phyloP scores from a whole-genome alignment of 129 eudicot species.

The Flaveria trinervia region DNA sequence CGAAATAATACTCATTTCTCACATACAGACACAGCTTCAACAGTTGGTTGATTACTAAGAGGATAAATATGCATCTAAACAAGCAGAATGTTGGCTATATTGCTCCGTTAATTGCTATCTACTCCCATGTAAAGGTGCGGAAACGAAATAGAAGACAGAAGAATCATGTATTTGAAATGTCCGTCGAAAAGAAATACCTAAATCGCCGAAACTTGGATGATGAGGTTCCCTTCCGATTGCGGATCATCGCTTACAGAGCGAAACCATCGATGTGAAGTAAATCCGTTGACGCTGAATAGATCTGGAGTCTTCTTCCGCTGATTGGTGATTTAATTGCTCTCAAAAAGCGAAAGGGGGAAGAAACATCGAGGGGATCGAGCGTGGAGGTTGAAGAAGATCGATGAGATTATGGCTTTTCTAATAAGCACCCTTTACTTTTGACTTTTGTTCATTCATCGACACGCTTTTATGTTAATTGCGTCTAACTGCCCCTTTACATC shows the following conservation, averaged over 20 bases:
- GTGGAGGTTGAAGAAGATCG: slow-evolving; percentile 39
- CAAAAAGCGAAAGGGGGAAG: slow-evolving; percentile 8
- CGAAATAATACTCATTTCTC: background rate
- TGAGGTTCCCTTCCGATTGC: slow-evolving; percentile 32
- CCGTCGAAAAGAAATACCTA: slow-evolving; percentile 23
- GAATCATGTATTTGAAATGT: background rate
- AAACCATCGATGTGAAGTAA: slow-evolving; percentile 31
- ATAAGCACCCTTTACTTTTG: slow-evolving; percentile 25
- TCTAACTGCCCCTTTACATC: too few relatives aligned
- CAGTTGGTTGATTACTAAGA: background rate
- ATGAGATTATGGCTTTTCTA: background rate
- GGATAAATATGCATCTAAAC: too few relatives aligned
- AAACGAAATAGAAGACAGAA: slow-evolving; percentile 22
- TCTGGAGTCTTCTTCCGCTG: slow-evolving; percentile 7
- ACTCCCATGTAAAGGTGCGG: slow-evolving; percentile 5
- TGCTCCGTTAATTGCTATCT: background rate
- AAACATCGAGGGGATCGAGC: slow-evolving; percentile 29
- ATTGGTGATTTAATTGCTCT: slow-evolving; percentile 2
- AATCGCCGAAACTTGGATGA: slow-evolving; percentile 38
- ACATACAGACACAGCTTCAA: background rate
- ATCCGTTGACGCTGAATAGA: slow-evolving; percentile 17
- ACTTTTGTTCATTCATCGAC: slow-evolving; percentile 15
- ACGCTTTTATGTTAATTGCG: slow-evolving; percentile 7
- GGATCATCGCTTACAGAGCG: slow-evolving; percentile 33
- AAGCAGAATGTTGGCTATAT: too few relatives aligned